Evolutionary conservation across 805 yeast genomes (phyloP).

Genomic region (Myxozyma monticola): DNA sequence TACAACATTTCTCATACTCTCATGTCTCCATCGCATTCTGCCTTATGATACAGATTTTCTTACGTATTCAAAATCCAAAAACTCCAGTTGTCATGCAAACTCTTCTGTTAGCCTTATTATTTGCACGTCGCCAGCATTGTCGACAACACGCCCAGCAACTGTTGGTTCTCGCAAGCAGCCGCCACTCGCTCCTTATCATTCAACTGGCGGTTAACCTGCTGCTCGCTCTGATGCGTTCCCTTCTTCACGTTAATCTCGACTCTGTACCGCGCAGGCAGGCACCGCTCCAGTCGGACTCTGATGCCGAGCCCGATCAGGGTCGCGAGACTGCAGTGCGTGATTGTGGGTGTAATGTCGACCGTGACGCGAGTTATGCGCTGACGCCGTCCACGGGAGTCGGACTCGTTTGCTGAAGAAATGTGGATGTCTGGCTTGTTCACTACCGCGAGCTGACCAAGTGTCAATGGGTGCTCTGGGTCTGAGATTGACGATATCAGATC

Average conservation of each 20-base stretch:
- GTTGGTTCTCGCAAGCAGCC: constrained; percentile 98
- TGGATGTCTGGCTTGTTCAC: constrained; percentile 80
- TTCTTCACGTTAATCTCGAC: constrained; percentile 77
- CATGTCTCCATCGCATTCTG: too few relatives aligned
- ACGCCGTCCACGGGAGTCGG: constrained; percentile 25
- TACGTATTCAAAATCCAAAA: too few relatives aligned
- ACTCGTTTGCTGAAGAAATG: constrained; percentile 59
- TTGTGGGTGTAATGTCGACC: constrained; percentile 92
- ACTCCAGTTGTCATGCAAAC: too few relatives aligned
- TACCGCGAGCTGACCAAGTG: constrained; percentile 91
- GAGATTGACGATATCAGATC: constrained; percentile 78
- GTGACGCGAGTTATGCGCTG: constrained; percentile 68
- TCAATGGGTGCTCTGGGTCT: constrained; percentile 97
- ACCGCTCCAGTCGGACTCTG: constrained; percentile 84
- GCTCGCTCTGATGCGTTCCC: constrained; percentile 94
- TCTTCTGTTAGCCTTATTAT: too few relatives aligned
- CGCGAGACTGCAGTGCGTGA: constrained; percentile 95
- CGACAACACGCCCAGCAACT: constrained; percentile 81
- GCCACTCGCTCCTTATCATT: constrained; percentile 97
- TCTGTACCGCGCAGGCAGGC: constrained; percentile 81
- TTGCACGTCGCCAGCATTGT: constrained; percentile 84
- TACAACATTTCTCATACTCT: too few relatives aligned
- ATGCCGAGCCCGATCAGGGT: constrained; percentile 94
- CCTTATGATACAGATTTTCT: too few relatives aligned
- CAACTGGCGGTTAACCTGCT: constrained; percentile 92